These are phyloP conservation scores for Termitomyces sp. DNA, from an alignment of 1,284 basidiomycete species.

Conservation along the genomic window DNA sequence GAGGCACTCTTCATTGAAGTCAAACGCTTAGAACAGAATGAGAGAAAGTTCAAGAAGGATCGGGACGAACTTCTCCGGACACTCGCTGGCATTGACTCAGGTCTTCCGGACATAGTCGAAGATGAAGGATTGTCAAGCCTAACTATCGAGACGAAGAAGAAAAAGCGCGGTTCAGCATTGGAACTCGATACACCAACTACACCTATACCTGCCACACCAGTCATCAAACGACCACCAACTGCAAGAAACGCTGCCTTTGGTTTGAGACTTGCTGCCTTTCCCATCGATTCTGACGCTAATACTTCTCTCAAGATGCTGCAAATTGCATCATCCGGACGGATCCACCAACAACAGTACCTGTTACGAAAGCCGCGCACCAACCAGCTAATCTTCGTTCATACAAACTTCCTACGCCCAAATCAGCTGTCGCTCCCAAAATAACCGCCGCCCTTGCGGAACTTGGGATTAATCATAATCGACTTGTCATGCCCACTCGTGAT, in stretches of 20 bases:
- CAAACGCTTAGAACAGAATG: constrained; percentile 91
- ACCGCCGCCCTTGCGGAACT: constrained; percentile 72
- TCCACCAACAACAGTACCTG: constrained; percentile 42
- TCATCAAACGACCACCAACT: constrained; percentile 43
- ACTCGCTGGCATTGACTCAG: constrained; percentile 81
- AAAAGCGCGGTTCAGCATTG: constrained; percentile 37
- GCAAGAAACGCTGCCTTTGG: constrained; percentile 56
- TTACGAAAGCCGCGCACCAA: constrained; percentile 71
- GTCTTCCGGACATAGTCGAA: constrained; percentile 65
- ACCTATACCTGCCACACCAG: constrained; percentile 41
- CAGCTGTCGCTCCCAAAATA: constrained; percentile 68
- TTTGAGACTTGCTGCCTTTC: constrained; percentile 24
- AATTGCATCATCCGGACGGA: constrained; percentile 77
- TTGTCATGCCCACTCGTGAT: constrained; percentile 88
- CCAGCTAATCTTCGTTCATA: constrained; percentile 79
- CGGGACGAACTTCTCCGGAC: constrained; percentile 87
- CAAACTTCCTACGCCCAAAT: constrained; percentile 75
- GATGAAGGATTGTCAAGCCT: constrained; percentile 54
- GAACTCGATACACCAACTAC: constrained; percentile 56
- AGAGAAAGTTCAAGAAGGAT: constrained; percentile 84
- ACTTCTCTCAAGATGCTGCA: constrained; percentile 47
- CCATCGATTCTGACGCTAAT: not conserved
- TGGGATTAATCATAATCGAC: constrained; percentile 63
- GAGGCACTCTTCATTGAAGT: constrained; percentile 94
- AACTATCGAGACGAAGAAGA: constrained; percentile 43